phyloP scores from a whole-genome alignment of 1,139 yeast species.

The Candida sp. region DNA sequence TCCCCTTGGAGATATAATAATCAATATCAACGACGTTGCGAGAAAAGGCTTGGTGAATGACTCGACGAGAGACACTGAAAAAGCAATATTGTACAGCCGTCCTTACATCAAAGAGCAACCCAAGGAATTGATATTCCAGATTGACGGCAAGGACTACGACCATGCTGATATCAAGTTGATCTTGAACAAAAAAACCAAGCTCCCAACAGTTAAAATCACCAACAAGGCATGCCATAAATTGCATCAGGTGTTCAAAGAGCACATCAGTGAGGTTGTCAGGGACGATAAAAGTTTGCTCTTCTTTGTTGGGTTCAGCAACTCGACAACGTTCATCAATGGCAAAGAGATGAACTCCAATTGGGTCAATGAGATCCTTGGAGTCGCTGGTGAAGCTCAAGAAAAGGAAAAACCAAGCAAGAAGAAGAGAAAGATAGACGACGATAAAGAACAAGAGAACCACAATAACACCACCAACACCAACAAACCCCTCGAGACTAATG shows the following conservation, averaged over 20 bases:
- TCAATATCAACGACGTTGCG: conserved; percentile 53
- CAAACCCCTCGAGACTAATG: conserved; percentile 12
- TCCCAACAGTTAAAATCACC: conserved; percentile 30
- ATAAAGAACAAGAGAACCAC: conserved; percentile 18
- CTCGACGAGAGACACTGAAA: conserved; percentile 23
- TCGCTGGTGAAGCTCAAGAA: conserved; percentile 2
- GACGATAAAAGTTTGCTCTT: conserved; percentile 25
- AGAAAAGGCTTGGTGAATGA: conserved; percentile 41
- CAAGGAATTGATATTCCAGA: conserved; percentile 61
- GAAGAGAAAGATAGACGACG: conserved; percentile 5
- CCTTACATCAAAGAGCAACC: conserved; percentile 53
- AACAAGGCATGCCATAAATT: conserved; percentile 28
- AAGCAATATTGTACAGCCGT: conserved; percentile 51
- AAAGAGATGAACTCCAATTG: conserved; percentile 38
- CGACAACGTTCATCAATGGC: conserved; percentile 39
- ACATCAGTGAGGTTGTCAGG: conserved; percentile 23
- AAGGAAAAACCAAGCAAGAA: neutral
- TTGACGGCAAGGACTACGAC: conserved; percentile 29
- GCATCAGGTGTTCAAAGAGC: conserved; percentile 28
- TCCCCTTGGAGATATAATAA: conserved; percentile 57
- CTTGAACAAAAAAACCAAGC: conserved; percentile 28
- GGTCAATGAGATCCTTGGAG: conserved; percentile 32
- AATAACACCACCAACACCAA: neutral
- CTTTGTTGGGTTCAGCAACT: conserved; percentile 29
- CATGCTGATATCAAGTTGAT: conserved; percentile 32